Conservation (phyloP, 345 rosid genomes). For the Ailanthus altissimus region DNA sequence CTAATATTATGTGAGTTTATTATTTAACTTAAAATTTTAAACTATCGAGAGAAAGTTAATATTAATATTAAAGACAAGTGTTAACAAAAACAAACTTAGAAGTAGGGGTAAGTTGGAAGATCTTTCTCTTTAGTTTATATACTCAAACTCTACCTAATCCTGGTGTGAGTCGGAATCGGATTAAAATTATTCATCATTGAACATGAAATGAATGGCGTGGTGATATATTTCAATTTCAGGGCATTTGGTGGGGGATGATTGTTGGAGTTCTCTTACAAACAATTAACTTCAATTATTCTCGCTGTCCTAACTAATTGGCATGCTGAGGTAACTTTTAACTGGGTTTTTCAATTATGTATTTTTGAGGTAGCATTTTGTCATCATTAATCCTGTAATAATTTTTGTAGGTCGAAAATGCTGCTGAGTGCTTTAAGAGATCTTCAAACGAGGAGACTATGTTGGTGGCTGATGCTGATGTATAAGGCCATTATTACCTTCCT, state of each 20-base stretch:
- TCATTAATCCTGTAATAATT: not conserved
- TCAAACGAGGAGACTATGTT: constrained; percentile 40
- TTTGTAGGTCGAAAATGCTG: constrained; percentile 67
- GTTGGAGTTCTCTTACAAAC: constrained; percentile 74
- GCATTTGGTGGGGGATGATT: constrained; percentile 96
- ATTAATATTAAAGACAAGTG: no score
- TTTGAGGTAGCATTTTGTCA: not conserved
- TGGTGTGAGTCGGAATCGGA: not conserved
- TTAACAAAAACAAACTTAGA: constrained; percentile 75
- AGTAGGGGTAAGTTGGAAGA: constrained; percentile 54
- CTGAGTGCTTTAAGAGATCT: constrained; percentile 45
- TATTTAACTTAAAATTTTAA: no score
- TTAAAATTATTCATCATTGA: not conserved
- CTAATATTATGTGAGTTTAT: no score
- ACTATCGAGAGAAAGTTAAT: no score
- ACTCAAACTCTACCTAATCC: not conserved
- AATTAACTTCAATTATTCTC: constrained; percentile 52
- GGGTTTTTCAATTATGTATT: not conserved
- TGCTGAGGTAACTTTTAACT: constrained; percentile 50
- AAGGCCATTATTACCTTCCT: not conserved
- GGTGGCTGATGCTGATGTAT: constrained; percentile 16
- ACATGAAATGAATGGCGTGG: not conserved
- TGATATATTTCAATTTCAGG: constrained; percentile 25
- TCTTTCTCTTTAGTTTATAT: not conserved
- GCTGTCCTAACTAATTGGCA: constrained; percentile 81